A percentile compares a stretch with the other conserved stretches of the same genome.
Conservation (phyloP, 2,329 filamentous ascomycete species). For the Fusarium pseudonygamai region DNA sequence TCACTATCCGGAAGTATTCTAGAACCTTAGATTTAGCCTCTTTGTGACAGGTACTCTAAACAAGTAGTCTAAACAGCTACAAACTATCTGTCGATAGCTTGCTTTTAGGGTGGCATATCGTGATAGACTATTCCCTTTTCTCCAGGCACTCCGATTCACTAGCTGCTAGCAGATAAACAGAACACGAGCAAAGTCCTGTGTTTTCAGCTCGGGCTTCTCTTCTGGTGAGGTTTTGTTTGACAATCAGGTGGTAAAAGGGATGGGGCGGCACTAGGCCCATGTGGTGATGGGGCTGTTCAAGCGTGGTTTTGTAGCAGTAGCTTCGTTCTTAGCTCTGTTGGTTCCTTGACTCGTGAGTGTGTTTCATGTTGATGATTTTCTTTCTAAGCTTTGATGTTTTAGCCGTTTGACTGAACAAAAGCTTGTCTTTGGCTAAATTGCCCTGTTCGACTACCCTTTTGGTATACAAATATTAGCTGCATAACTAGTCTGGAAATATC, state of each 20-base stretch:
- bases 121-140: neutral
- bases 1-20: neutral
- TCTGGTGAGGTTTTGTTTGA: slow-evolving; percentile 3
- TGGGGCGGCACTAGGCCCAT: neutral
- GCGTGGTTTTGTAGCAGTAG: neutral
- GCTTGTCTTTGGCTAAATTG: neutral
- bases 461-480: neutral
- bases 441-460: neutral
- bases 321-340: neutral
- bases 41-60: neutral
- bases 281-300: neutral
- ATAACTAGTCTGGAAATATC: neutral
- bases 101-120: neutral
- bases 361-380: neutral
- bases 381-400: neutral
- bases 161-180: neutral
- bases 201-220: neutral
- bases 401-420: neutral
- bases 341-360: neutral
- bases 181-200: neutral
- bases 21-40: neutral
- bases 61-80: neutral
- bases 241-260: slow-evolving; percentile 11
- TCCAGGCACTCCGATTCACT: neutral
- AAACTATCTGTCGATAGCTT: neutral